Percentiles rank a stretch among this genome's conserved stretches.
Conservation (phyloP, 2,329 filamentous ascomycete genomes). For the Apiospora sp. region DNA sequence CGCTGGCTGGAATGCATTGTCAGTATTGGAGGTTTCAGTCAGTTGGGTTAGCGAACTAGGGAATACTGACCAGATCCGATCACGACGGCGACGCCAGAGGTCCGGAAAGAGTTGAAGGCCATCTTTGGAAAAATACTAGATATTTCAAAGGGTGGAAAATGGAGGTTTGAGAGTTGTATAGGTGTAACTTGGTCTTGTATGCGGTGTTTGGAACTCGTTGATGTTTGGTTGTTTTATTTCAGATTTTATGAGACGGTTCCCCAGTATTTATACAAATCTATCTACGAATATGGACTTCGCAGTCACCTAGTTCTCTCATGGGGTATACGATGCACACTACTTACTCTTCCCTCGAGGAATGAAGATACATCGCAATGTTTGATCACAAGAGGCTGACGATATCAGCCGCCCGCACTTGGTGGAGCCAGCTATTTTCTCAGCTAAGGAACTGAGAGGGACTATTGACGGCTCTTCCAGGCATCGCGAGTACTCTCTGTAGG, state of each 20-base stretch:
- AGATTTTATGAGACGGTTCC: too few species aligned
- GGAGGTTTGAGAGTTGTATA: background rate
- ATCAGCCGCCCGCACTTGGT: background rate
- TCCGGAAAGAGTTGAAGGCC: background rate
- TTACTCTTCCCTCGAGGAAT: background rate
- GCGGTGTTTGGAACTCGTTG: too few species aligned
- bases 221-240: too few species aligned
- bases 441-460: too few species aligned
- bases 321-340: background rate
- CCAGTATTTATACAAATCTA: background rate
- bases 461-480: background rate
- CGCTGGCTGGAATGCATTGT: background rate
- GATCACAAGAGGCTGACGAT: background rate
- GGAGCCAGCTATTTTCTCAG: background rate
- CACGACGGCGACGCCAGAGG: conserved; percentile 3
- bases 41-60: background rate
- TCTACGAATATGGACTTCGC: background rate
- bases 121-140: background rate
- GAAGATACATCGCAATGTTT: background rate
- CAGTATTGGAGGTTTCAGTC: background rate
- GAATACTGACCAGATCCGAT: background rate
- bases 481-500: background rate
- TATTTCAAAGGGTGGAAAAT: background rate
- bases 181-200: too few species aligned
- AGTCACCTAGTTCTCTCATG: background rate